phyloP scores from a whole-genome alignment of 2,329 filamentous ascomycete genomes.

The Colletotrichum noveboracense region DNA sequence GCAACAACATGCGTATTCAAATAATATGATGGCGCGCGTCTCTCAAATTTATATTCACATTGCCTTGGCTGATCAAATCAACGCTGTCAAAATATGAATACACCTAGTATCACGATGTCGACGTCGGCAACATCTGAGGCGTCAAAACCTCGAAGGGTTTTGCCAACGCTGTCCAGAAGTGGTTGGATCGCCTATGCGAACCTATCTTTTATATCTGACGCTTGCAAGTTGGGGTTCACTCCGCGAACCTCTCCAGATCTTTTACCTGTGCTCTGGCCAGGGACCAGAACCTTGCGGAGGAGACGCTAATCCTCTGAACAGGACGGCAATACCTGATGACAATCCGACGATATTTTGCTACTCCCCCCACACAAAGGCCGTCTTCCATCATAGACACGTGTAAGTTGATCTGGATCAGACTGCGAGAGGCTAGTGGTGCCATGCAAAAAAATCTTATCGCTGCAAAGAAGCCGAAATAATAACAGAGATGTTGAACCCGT shows the following conservation, averaged over 20 bases:
- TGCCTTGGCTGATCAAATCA: background rate
- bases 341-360: background rate
- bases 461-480: background rate
- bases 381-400: background rate
- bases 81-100: background rate
- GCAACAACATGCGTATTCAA: background rate
- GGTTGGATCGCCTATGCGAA: background rate
- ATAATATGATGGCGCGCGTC: background rate
- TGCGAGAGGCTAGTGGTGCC: background rate
- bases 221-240: background rate
- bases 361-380: background rate
- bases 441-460: background rate
- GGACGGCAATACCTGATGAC: background rate
- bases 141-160: background rate
- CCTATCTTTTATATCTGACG: background rate
- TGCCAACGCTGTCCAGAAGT: background rate
- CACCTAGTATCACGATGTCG: background rate
- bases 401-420: background rate
- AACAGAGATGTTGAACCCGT: background rate
- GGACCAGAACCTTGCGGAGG: background rate
- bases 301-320: background rate
- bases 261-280: background rate
- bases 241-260: background rate
- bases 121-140: background rate
- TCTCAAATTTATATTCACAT: background rate